phyloP scores from a whole-genome alignment of 106 monocot genomes.

The Vanilla planifolia region DNA sequence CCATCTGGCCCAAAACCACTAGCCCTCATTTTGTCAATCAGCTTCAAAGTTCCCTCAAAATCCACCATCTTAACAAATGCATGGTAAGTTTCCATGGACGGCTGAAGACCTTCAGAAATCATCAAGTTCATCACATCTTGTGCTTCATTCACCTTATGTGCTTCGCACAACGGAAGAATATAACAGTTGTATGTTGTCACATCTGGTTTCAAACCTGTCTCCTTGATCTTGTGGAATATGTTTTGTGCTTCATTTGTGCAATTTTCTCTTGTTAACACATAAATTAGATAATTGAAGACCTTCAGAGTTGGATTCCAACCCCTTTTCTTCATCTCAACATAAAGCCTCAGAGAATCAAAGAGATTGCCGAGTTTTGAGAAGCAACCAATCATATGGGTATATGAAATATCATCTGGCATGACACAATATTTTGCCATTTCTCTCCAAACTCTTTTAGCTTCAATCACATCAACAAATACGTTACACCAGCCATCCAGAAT shows the following conservation, averaged over 20 bases:
- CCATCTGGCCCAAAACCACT: conserved; percentile 35
- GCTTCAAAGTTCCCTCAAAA: conserved; percentile 36
- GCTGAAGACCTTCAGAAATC: conserved; percentile 38
- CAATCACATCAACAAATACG: conserved; percentile 45
- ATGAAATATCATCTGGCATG: conserved; percentile 62
- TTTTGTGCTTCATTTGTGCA: conserved; percentile 55
- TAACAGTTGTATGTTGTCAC: conserved; percentile 63
- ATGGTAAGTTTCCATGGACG: conserved; percentile 60
- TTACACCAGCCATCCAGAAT: conserved; percentile 80
- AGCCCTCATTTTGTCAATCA: conserved; percentile 58
- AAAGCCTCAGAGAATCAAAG: conserved; percentile 69
- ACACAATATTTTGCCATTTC: conserved; percentile 86
- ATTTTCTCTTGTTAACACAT: conserved; percentile 60
- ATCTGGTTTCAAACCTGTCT: conserved; percentile 46
- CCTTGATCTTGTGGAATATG: conserved; percentile 47
- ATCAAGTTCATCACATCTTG: conserved; percentile 44
- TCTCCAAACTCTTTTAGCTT: conserved; percentile 91
- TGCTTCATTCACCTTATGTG: conserved; percentile 62
- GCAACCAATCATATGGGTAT: conserved; percentile 64
- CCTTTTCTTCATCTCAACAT: conserved; percentile 90
- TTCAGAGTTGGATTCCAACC: conserved; percentile 55
- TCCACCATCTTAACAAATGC: conserved; percentile 53
- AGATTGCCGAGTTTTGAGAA: conserved; percentile 72
- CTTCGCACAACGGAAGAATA: conserved; percentile 77
- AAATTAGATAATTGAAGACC: conserved; percentile 70